A percentile compares a stretch with the other conserved stretches of the same genome.
These are phyloP conservation scores for Xylaria scruposa DNA, from an alignment of 495 filamentous ascomycete species.

Conservation along the genomic window DNA sequence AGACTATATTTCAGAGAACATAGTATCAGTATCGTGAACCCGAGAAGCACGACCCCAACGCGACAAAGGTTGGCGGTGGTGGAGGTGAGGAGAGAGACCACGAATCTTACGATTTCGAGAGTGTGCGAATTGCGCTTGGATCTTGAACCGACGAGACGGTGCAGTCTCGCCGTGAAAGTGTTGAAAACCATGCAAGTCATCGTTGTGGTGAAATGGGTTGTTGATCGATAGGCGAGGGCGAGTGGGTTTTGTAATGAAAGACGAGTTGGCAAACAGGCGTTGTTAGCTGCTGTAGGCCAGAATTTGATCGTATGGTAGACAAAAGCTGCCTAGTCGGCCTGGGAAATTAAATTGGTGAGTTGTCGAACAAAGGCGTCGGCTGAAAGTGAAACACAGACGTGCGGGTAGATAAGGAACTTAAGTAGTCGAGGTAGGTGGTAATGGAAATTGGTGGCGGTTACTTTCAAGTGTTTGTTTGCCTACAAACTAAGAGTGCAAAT, in stretches of 20 bases:
- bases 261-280: neutral
- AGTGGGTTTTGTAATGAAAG: neutral
- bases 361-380: neutral
- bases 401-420: neutral
- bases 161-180: slow-evolving; percentile 32
- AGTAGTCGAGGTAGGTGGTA: neutral
- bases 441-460: neutral
- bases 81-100: neutral
- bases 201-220: slow-evolving; percentile 8
- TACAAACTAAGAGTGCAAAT: neutral
- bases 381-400: neutral
- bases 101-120: slow-evolving; percentile 38
- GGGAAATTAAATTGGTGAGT: neutral
- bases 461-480: neutral
- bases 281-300: neutral
- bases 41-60: neutral
- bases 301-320: neutral
- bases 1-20: slow-evolving; percentile 42
- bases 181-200: slow-evolving; percentile 33
- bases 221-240: neutral
- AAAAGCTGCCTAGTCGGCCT: neutral
- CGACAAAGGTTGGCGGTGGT: neutral
- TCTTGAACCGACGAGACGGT: slow-evolving; percentile 33
- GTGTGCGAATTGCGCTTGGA: slow-evolving; percentile 31
- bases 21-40: slow-evolving; percentile 30